Evolutionary conservation across 306 rosid species (phyloP).

Genomic region (Parietaria judaica): DNA sequence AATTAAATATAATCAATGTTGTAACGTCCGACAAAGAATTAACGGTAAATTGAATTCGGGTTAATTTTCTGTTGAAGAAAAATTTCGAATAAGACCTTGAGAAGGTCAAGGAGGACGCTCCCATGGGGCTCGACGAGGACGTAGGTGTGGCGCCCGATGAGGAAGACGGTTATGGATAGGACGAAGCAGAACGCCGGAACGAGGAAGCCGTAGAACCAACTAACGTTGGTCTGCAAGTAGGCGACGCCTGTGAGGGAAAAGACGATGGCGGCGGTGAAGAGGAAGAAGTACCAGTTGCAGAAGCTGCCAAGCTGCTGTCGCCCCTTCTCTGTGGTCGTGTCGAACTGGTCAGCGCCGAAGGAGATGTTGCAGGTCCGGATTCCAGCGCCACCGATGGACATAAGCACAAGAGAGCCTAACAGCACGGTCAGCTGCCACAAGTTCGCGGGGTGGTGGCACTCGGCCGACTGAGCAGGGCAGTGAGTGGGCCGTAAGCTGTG

Average conservation of each 20-base stretch:
- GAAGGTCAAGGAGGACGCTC: slow-evolving; percentile 31
- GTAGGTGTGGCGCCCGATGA: slow-evolving; percentile 26
- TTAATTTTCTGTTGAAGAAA: no score
- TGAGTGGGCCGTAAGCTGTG: slow-evolving; percentile 34
- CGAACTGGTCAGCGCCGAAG: slow-evolving; percentile 70
- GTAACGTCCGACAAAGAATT: no score
- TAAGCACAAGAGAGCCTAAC: slow-evolving; percentile 32
- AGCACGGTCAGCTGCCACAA: slow-evolving; percentile 32
- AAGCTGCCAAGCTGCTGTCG: slow-evolving; percentile 49
- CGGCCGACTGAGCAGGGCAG: slow-evolving; percentile 17
- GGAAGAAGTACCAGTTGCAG: slow-evolving; percentile 56
- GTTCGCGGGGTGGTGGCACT: slow-evolving; percentile 29
- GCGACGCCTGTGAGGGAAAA: slow-evolving; percentile 47
- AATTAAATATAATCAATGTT: no score
- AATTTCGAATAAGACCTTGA: slow-evolving; percentile 15
- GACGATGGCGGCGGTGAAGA: slow-evolving; percentile 39
- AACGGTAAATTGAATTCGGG: no score
- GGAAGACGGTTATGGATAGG: slow-evolving; percentile 31
- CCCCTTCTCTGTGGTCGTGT: slow-evolving; percentile 39
- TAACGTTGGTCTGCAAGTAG: slow-evolving; percentile 37
- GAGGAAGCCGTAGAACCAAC: slow-evolving; percentile 49
- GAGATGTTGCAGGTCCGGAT: slow-evolving; percentile 66
- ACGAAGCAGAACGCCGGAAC: slow-evolving; percentile 43
- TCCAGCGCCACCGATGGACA: slow-evolving; percentile 44
- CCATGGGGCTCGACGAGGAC: slow-evolving; percentile 33